phyloP scores from a whole-genome alignment of 2,329 filamentous ascomycete genomes.

The Fusarium piperis region DNA sequence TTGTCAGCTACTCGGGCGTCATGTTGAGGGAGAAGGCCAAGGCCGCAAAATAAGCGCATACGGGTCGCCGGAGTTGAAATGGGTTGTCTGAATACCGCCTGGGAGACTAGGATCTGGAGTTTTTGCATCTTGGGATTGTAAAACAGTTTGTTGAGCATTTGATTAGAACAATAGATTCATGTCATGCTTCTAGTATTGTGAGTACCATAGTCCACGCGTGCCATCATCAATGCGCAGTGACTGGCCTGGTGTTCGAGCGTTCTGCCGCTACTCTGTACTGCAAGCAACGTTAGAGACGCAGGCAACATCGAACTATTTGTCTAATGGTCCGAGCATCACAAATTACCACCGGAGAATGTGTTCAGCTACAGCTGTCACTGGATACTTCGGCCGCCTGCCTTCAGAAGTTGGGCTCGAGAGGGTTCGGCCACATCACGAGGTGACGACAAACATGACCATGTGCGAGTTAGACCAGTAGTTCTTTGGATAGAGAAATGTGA shows the following conservation, averaged over 20 bases:
- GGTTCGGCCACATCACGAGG: not conserved
- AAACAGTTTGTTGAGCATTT: not conserved
- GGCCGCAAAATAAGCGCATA: not conserved
- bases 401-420: not conserved
- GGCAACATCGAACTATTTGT: not conserved
- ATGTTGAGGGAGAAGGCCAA: not conserved
- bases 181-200: not conserved
- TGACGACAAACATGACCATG: not conserved
- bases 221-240: not conserved
- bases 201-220: not conserved
- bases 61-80: not conserved
- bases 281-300: not conserved
- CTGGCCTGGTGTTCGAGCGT: not conserved
- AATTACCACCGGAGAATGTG: not conserved
- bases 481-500: not conserved
- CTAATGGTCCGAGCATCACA: not conserved
- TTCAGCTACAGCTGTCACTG: fast-evolving
- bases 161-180: not conserved
- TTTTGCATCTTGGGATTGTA: not conserved
- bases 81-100: not conserved
- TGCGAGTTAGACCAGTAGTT: not conserved
- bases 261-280: not conserved
- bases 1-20: not conserved
- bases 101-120: not conserved
- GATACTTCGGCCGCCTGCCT: not conserved